A percentile compares a stretch with the other conserved stretches of the same genome.
These are phyloP conservation scores for Colletotrichum simmondsii DNA, from an alignment of 2,329 filamentous ascomycete species.

Conservation along the genomic window DNA sequence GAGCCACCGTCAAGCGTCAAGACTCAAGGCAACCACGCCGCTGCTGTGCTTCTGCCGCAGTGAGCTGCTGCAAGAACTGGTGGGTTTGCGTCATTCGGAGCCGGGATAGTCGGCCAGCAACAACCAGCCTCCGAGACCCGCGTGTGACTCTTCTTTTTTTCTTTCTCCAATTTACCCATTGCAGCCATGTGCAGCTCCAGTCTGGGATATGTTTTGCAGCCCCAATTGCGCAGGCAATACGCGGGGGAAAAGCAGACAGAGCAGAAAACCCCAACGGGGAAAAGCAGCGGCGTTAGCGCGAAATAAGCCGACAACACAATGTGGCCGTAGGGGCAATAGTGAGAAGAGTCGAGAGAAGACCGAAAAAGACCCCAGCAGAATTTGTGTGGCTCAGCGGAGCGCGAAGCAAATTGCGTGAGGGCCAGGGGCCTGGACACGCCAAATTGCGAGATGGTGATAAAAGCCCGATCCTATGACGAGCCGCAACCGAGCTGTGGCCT, in stretches of 20 bases:
- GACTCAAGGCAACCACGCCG: slow-evolving; percentile 11
- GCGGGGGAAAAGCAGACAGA: not conserved
- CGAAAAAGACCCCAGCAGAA: not conserved
- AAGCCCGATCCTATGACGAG: slow-evolving; percentile 22
- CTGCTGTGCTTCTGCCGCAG: slow-evolving; percentile 1
- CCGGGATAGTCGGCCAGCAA: slow-evolving; percentile 28
- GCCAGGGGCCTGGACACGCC: not conserved
- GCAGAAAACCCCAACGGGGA: not conserved
- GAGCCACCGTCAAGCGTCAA: too few relatives aligned
- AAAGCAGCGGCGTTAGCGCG: not conserved
- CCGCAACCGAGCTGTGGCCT: slow-evolving; percentile 20
- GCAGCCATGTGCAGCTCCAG: slow-evolving; percentile 10
- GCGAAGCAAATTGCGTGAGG: slow-evolving; percentile 24
- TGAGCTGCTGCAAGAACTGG: slow-evolving; percentile 8
- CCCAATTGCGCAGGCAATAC: not conserved
- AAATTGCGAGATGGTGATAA: slow-evolving; percentile 22
- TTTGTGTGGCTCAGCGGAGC: slow-evolving; percentile 8
- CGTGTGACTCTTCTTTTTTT: slow-evolving; percentile 14
- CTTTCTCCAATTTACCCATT: slow-evolving; percentile 17
- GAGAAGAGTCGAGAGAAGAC: not conserved
- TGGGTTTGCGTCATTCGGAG: slow-evolving; percentile 28
- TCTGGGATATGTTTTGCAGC: slow-evolving; percentile 3
- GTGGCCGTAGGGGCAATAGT: not conserved
- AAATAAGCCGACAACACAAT: not conserved
- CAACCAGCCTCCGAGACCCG: slow-evolving; percentile 9